Evolutionary conservation across 176 grass and related monocot genomes (phyloP).

Genomic region (Bolboschoenus planiculmis): DNA sequence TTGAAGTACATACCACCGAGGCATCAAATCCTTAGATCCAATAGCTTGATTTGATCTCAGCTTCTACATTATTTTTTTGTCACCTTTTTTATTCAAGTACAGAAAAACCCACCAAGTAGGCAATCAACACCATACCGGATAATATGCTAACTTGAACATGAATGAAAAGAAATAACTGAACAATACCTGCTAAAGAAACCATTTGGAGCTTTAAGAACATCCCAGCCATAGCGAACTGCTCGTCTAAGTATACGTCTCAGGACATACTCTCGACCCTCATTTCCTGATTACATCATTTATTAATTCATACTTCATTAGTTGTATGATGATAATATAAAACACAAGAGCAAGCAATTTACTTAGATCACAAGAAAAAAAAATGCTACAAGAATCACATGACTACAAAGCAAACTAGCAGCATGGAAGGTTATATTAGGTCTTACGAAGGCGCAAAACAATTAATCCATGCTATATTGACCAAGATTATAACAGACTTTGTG

Average conservation of each 20-base stretch:
- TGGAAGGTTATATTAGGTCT: background rate
- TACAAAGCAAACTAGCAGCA: background rate
- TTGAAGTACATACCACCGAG: background rate
- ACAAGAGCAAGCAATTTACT: background rate
- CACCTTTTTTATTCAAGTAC: background rate
- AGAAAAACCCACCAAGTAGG: background rate
- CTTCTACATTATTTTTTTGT: background rate
- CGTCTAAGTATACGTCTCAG: constrained; percentile 89
- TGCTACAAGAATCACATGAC: background rate
- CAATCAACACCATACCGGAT: background rate
- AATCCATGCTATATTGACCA: background rate
- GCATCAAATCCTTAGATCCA: background rate
- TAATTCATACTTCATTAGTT: background rate
- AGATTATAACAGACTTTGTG: background rate
- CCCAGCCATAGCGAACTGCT: constrained; percentile 82
- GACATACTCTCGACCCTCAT: constrained; percentile 95
- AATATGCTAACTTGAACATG: background rate
- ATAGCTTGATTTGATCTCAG: background rate
- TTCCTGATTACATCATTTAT: constrained; percentile 39
- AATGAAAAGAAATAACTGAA: background rate
- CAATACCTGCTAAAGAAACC: constrained; percentile 76
- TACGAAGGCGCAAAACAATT: background rate
- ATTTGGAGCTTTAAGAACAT: constrained; percentile 65
- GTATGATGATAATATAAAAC: background rate
- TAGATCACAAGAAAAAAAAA: background rate